Evolutionary conservation across 1,284 basidiomycete genomes (phyloP).

Genomic region (Amylostereum areolatum): DNA sequence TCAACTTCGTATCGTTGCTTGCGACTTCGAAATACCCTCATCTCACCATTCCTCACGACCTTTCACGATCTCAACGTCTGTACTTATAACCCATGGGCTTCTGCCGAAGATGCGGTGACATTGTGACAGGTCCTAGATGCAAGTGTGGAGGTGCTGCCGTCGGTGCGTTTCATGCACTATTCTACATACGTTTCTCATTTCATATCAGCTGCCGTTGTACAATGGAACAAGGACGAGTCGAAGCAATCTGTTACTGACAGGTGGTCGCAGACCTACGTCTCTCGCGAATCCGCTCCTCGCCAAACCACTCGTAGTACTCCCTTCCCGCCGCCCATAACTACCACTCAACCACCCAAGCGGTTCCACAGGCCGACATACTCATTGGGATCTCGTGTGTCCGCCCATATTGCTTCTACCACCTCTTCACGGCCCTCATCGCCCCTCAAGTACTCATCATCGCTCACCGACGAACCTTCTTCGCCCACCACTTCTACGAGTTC

Average conservation of each 20-base stretch:
- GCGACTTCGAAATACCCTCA: too few species aligned
- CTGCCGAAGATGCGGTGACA: constrained; percentile 75
- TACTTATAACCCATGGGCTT: constrained; percentile 56
- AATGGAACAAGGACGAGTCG: constrained; percentile 49
- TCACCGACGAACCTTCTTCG: constrained; percentile 23
- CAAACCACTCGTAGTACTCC: constrained; percentile 24
- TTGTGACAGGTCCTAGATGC: constrained; percentile 61
- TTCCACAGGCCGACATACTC: constrained; percentile 41
- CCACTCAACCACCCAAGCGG: constrained; percentile 31
- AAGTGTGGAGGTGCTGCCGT: constrained; percentile 73
- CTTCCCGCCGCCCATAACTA: constrained; percentile 10
- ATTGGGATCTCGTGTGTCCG: constrained; percentile 43
- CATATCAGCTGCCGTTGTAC: constrained; percentile 54
- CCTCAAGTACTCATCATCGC: constrained; percentile 41
- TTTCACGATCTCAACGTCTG: too few species aligned
- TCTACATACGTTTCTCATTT: constrained; percentile 5
- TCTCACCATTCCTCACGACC: too few species aligned
- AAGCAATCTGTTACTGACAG: constrained; percentile 46
- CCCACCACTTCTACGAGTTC: constrained; percentile 32
- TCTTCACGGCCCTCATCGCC: constrained; percentile 46
- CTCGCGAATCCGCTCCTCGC: constrained; percentile 27
- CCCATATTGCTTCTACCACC: constrained; percentile 51
- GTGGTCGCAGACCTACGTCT: constrained; percentile 74
- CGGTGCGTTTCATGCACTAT: constrained; percentile 34
- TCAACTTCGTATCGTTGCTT: too few species aligned